Base-by-base conservation (phyloP, 1,284 basidiomycete genomes). In the Apiotrichum laibachii region DNA sequence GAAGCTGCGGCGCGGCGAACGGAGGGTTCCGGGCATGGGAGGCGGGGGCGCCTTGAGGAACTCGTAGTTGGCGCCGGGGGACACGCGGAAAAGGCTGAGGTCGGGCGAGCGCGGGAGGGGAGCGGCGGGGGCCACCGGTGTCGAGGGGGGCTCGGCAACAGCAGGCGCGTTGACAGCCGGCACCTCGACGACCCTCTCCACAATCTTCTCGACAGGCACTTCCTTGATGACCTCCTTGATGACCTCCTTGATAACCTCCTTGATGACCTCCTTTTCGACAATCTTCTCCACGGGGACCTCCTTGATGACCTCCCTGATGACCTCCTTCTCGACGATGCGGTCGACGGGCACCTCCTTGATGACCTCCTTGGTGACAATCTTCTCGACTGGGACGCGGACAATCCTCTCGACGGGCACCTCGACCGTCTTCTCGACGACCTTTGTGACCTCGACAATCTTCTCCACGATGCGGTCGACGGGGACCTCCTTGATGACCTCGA, bases 1-100 rank as follows among this genome's bases (percentile, higher is more conserved):
- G 16, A 57, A 21, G 40, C 52, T 50, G 18, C 53, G 53, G 34
- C 34, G 48, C 7, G 52, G 42, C 37, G 62, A 56, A 16, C 40
- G 22, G 39, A 46, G 56, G 48, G 22, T 54, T 31, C 47, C 52
- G 33, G 50, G 54, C 51, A 21, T 61, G 22, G 72, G 65, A 1
- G 71, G 63, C 8, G 73, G 74, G 33, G 76, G 76, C 16, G 72
- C 71, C 61, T 76, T 78, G 58, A 79, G 72, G 76, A 79, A 79
- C 53, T 79, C 77, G 66, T 76, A 75, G 62, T 73, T 77, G 50
- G 69, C 58, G 18, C 75, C 76, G 13, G 73, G 60, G 5, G 63
- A 58, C 39, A 76, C 72, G 22, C 72, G 68, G 76, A 75, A 77
- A 45, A 80, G 61, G 44, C 72, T 71, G 16, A 77, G 58, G 55